Conservation (phyloP, 2,329 filamentous ascomycete species). For the Davidsoniella australis region DNA sequence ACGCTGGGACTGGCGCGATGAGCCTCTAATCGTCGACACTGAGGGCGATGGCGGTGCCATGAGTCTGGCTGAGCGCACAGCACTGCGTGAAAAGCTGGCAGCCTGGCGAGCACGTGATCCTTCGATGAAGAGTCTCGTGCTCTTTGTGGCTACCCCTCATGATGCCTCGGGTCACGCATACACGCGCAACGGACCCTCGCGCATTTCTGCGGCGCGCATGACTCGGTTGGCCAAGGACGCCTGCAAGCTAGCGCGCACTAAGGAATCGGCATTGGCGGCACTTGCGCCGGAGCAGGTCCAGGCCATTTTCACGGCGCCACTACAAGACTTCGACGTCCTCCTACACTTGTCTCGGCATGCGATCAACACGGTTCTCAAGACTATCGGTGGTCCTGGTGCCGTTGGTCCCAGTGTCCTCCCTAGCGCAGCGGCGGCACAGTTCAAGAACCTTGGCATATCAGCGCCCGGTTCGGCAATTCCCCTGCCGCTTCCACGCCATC, state of each 20-base stretch:
- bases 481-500: slow-evolving; percentile 44
- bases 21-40: slow-evolving; percentile 67
- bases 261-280: slow-evolving; percentile 35
- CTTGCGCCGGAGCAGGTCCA: slow-evolving; percentile 19
- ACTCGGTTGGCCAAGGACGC: slow-evolving; percentile 66
- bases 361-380: slow-evolving; percentile 25
- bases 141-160: slow-evolving; percentile 67
- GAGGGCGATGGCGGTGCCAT: slow-evolving; percentile 21
- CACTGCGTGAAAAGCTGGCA: slow-evolving; percentile 55
- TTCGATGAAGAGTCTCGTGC: slow-evolving; percentile 62
- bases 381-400: slow-evolving; percentile 19
- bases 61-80: slow-evolving; percentile 38
- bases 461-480: slow-evolving; percentile 8
- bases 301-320: slow-evolving; percentile 52
- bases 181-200: slow-evolving; percentile 52
- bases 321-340: slow-evolving; percentile 73
- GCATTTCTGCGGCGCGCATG: slow-evolving; percentile 71
- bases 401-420: slow-evolving; percentile 22
- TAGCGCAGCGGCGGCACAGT: slow-evolving; percentile 25
- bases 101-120: slow-evolving; percentile 82
- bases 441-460: slow-evolving; percentile 45
- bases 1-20: slow-evolving; percentile 79
- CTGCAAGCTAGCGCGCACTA: slow-evolving; percentile 38
- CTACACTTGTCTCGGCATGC: slow-evolving; percentile 48
- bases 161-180: slow-evolving; percentile 67